These are phyloP conservation scores for Lachnellula willkommii DNA, from an alignment of 2,329 filamentous ascomycete species.

Conservation along the genomic window DNA sequence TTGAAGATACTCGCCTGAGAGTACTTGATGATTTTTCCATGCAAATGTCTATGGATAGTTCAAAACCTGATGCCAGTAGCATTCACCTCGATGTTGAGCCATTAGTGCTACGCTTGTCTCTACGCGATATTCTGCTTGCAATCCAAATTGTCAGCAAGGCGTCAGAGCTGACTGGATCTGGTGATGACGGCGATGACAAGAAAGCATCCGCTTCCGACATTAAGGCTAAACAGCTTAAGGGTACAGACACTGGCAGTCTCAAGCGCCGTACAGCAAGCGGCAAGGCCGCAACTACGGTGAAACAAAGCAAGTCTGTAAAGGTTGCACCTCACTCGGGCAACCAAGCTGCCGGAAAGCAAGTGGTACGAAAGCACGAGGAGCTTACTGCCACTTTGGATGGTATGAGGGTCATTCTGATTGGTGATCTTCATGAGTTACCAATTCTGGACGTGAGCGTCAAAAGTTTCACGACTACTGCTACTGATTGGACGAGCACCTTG, in stretches of 20 bases:
- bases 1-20: conserved; percentile 81
- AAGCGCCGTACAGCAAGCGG: conserved; percentile 55
- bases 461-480: conserved; percentile 75
- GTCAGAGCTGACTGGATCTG: conserved; percentile 71
- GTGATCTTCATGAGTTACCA: conserved; percentile 90
- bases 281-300: conserved; percentile 49
- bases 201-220: conserved; percentile 40
- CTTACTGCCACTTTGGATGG: conserved; percentile 83
- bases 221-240: conserved; percentile 49
- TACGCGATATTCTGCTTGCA: conserved; percentile 90
- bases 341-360: conserved; percentile 37
- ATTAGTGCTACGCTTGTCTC: conserved; percentile 79
- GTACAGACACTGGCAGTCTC: conserved; percentile 31
- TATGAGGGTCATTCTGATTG: conserved; percentile 86
- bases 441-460: conserved; percentile 93
- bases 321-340: conserved; percentile 27
- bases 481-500: conserved; percentile 86
- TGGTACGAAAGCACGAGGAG: conserved; percentile 60
- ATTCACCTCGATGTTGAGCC: conserved; percentile 88
- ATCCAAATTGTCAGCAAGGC: conserved; percentile 90
- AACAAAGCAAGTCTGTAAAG: conserved; percentile 37
- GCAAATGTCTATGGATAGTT: conserved; percentile 77
- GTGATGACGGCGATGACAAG: conserved; percentile 45
- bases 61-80: conserved; percentile 58
- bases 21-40: conserved; percentile 97